Evolutionary conservation across 345 rosid species (phyloP).

Genomic region (Durio zibethinus): DNA sequence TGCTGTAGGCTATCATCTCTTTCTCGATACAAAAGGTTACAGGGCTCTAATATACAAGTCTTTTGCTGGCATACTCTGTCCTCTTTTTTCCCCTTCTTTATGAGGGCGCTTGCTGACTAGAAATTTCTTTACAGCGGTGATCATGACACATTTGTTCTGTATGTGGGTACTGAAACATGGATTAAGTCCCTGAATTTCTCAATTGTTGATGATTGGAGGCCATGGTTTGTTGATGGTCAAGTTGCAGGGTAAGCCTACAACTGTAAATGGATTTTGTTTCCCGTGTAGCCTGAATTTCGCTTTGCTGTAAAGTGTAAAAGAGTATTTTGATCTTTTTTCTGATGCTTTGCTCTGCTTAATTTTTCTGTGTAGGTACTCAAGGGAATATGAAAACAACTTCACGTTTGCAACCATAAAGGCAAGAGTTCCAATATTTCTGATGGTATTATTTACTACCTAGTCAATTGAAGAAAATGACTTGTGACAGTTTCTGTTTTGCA

Average conservation of each 20-base stretch:
- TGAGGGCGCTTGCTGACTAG: neutral
- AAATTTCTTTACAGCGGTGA: slow-evolving; percentile 22
- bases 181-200: slow-evolving; percentile 23
- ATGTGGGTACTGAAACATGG: slow-evolving; percentile 30
- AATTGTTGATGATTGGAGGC: slow-evolving; percentile 24
- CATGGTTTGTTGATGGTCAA: slow-evolving; percentile 30
- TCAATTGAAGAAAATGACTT: neutral
- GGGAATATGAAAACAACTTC: neutral
- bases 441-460: neutral
- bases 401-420: slow-evolving; percentile 7
- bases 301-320: neutral
- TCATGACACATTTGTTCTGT: slow-evolving; percentile 23
- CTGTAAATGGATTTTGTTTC: neutral
- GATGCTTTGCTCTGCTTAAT: neutral
- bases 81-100: no score
- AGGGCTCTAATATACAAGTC: slow-evolving; percentile 35
- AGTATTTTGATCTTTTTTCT: neutral
- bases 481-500: neutral
- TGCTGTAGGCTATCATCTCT: slow-evolving; percentile 11
- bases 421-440: neutral
- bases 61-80: neutral
- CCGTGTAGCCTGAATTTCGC: neutral
- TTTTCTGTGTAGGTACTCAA: neutral
- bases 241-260: slow-evolving; percentile 23
- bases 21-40: slow-evolving; percentile 20